Conservation (phyloP, 2,329 filamentous ascomycete genomes). For the Trichoderma sp. region DNA sequence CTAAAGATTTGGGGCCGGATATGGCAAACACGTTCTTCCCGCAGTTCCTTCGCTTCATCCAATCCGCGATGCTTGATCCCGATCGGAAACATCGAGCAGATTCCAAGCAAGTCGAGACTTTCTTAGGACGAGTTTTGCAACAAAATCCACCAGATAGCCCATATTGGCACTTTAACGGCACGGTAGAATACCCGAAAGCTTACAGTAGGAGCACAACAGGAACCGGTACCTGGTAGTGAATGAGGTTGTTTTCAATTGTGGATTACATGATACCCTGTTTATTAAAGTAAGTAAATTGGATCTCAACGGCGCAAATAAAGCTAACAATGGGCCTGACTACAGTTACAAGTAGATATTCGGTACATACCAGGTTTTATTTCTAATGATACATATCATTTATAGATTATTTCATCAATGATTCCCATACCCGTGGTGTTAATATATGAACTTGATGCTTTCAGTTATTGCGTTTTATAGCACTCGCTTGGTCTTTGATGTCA, state of each 20-base stretch:
- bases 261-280: no score
- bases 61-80: neutral
- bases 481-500: no score
- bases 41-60: neutral
- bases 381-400: no score
- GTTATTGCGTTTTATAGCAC: no score
- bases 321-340: no score
- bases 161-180: neutral
- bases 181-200: neutral
- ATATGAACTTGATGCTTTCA: no score
- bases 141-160: neutral
- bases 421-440: no score
- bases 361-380: no score
- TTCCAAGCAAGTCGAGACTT: neutral
- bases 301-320: no score
- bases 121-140: neutral
- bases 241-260: neutral
- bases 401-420: no score
- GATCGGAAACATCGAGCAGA: neutral
- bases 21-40: neutral
- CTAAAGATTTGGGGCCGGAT: neutral
- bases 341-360: no score
- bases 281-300: no score
- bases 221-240: neutral
- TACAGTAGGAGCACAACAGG: neutral